phyloP scores from a whole-genome alignment of 768 basidiomycete genomes.

The Lanmaoa rubissima region DNA sequence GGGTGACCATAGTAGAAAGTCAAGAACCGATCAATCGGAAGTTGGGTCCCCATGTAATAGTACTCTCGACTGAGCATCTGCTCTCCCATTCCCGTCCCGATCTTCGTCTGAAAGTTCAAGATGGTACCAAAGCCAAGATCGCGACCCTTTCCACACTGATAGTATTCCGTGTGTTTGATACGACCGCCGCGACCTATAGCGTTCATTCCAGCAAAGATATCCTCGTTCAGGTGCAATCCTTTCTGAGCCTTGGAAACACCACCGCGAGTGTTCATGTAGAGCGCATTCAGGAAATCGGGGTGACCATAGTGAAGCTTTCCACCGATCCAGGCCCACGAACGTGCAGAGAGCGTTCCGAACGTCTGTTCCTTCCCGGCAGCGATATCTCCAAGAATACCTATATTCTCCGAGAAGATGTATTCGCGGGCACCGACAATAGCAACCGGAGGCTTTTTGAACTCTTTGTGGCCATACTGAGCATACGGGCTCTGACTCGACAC shows the following conservation, averaged over 20 bases:
- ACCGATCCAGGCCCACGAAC: conserved; percentile 95
- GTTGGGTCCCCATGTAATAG: conserved; percentile 96
- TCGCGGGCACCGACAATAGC: conserved; percentile 98
- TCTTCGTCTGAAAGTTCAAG: conserved; percentile 99
- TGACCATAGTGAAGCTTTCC: conserved; percentile 99
- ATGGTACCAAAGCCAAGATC: conserved; percentile 99
- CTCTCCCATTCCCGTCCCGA: conserved; percentile 99
- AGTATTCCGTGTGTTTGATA: conserved; percentile 99
- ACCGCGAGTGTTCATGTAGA: conserved; percentile 98
- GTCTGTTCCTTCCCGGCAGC: conserved; percentile 99
- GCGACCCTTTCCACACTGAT: conserved; percentile 97
- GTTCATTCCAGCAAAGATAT: conserved; percentile 99
- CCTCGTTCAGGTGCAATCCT: conserved; percentile 98
- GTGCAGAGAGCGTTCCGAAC: conserved; percentile 95
- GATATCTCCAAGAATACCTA: conserved; percentile 96
- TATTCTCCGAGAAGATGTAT: conserved; percentile 99
- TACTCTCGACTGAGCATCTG: conserved; percentile 99
- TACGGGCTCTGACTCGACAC: conserved; percentile 90
- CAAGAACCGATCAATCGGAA: conserved; percentile 97
- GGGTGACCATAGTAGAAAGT: conserved; percentile 99
- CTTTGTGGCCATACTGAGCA: conserved; percentile 83
- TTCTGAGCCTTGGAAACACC: conserved; percentile 99
- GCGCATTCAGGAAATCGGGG: conserved; percentile 96
- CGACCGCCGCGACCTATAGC: conserved; percentile 94
- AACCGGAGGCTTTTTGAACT: conserved; percentile 85